Evolutionary conservation across 1,139 yeast species (phyloP).

Genomic region (Zygosaccharomyces pseudobailii): DNA sequence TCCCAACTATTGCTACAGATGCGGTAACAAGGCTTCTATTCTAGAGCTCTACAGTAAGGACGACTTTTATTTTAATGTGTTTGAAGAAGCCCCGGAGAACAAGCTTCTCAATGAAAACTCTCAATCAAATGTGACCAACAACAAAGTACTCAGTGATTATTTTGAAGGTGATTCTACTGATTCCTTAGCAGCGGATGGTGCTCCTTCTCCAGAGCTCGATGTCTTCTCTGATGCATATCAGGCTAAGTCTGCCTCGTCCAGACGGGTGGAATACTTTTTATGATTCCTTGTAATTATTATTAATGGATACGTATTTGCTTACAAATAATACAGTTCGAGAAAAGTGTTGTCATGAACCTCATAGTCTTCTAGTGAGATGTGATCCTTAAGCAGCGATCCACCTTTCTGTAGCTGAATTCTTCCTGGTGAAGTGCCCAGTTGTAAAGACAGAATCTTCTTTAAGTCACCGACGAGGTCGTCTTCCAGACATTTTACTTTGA

Average conservation of each 20-base stretch:
- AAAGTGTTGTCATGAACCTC: conserved; percentile 89
- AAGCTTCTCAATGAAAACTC: conserved; percentile 32
- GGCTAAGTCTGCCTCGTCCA: conserved; percentile 33
- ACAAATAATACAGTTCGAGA: conserved; percentile 74
- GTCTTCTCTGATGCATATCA: conserved; percentile 35
- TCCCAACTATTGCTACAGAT: conserved; percentile 93
- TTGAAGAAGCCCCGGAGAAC: conserved; percentile 94
- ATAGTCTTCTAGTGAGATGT: conserved; percentile 84
- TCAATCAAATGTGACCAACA: conserved; percentile 13
- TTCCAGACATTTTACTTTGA: conserved; percentile 77
- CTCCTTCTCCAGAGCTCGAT: conserved; percentile 17
- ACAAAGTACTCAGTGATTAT: conserved; percentile 25
- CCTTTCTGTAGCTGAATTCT: conserved; percentile 73
- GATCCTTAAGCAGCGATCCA: conserved; percentile 78
- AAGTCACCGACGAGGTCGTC: conserved; percentile 90
- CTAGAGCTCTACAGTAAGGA: conserved; percentile 63
- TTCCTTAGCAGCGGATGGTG: neutral
- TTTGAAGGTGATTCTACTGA: conserved; percentile 21
- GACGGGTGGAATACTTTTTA: conserved; percentile 68
- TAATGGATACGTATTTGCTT: conserved; percentile 7
- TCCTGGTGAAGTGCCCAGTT: conserved; percentile 52
- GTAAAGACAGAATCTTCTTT: conserved; percentile 76
- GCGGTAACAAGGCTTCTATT: conserved; percentile 95
- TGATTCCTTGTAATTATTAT: conserved; percentile 26
- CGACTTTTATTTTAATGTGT: conserved; percentile 76